phyloP scores from a whole-genome alignment of 768 basidiomycete genomes.

The Pluteus cervinus region DNA sequence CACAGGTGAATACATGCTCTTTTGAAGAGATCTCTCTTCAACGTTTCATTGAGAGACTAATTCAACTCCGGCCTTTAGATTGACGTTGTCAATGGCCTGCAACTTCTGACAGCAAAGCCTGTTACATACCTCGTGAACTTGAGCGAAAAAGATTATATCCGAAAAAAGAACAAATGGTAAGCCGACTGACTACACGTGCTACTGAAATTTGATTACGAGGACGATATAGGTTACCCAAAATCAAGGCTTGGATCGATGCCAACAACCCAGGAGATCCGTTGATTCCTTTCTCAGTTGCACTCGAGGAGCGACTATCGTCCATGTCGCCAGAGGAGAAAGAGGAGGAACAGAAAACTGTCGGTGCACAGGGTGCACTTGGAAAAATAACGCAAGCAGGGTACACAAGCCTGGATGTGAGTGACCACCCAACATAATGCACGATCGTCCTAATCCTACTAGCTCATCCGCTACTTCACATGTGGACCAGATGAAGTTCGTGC shows the following conservation, averaged over 20 bases:
- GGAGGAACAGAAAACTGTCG: constrained; percentile 72
- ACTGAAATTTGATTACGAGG: too few species aligned
- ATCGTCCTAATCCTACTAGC: constrained; percentile 31
- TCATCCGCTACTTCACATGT: constrained; percentile 96
- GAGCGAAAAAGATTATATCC: constrained; percentile 87
- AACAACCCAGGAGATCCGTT: constrained; percentile 94
- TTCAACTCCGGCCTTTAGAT: constrained; percentile 59
- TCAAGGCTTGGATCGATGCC: constrained; percentile 96
- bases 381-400: constrained; percentile 98
- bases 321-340: constrained; percentile 65
- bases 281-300: constrained; percentile 94
- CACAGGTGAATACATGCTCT: too few species aligned
- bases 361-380: constrained; percentile 69
- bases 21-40: too few species aligned
- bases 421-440: not conserved
- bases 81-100: constrained; percentile 83
- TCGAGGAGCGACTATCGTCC: constrained; percentile 81
- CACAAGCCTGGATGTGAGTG: constrained; percentile 69
- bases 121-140: constrained; percentile 98
- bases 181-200: not conserved
- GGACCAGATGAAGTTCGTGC: constrained; percentile 96
- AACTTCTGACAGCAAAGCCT: constrained; percentile 92
- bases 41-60: too few species aligned
- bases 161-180: constrained; percentile 99
- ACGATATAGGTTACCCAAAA: constrained; percentile 74